These are phyloP conservation scores for Calocybe indica DNA, from an alignment of 768 basidiomycete genomes.

Conservation along the genomic window DNA sequence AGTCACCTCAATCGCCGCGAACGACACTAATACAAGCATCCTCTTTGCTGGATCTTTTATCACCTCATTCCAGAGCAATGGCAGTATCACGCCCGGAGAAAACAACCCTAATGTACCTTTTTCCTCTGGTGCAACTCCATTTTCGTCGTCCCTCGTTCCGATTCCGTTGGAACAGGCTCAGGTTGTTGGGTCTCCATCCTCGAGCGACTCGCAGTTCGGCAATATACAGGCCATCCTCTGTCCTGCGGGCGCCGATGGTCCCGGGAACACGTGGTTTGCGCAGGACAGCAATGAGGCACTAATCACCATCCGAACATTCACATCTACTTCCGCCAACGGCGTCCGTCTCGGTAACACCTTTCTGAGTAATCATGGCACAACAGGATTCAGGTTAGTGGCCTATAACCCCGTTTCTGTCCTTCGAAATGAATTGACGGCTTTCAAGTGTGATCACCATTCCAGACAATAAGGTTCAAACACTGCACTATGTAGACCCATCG, in stretches of 20 bases:
- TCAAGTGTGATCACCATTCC: conserved; percentile 81
- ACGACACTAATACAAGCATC: conserved; percentile 64
- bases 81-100: conserved; percentile 47
- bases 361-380: conserved; percentile 72
- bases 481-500: conserved; percentile 73
- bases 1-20: conserved; percentile 73
- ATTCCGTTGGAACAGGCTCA: conserved; percentile 61
- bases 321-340: conserved; percentile 69
- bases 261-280: conserved; percentile 82
- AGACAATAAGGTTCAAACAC: conserved; percentile 72
- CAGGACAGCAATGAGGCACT: conserved; percentile 63
- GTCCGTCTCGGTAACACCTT: conserved; percentile 92
- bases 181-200: conserved; percentile 53
- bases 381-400: conserved; percentile 70
- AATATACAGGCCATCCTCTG: conserved; percentile 74
- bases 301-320: conserved; percentile 73
- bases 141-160: conserved; percentile 86
- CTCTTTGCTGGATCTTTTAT: conserved; percentile 89
- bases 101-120: conserved; percentile 85
- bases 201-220: conserved; percentile 52
- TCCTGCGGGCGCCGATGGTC: conserved; percentile 75
- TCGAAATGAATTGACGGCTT: conserved; percentile 7
- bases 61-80: conserved; percentile 59
- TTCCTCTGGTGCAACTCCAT: conserved; percentile 76
- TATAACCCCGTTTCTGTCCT: conserved; percentile 1